Evolutionary conservation across 2,329 filamentous ascomycete species (phyloP), one percentile per base, ranked within the genome.

Genomic region (Chaetomium olivaceum): DNA sequence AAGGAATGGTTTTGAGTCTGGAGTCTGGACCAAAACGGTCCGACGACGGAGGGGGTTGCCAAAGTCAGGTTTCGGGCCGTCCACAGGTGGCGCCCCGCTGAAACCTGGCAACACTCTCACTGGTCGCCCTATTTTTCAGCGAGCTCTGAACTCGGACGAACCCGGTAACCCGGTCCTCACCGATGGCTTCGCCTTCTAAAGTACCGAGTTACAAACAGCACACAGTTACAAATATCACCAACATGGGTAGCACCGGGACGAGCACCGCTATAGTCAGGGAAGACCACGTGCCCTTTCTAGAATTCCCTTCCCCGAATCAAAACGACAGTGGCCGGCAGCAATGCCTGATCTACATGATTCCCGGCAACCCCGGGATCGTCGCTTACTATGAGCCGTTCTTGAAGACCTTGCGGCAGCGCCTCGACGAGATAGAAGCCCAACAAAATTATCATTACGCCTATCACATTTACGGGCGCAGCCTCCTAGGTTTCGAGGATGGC

Each of bases 321-420:
- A 16, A 59, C 16, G 58, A 69, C n/a, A 1, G 9, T 19, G 46
- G 9, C 19, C 66, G 62, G 21, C 59, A 61, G 14, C 63, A 67
- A 60, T 68, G 48, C 36, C 83, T 93, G 58, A 79, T 93, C 70
- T 92, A 87, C 79, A 89, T 91, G 76, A 82, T 94, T 50, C 86
- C 89, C 31, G 91, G 91, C 23, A 94, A 94, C 70, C 91, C 91
- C 5, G 91, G 91, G 5, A 80, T 92, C 21, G 84, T 93, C 59
- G 85, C 83, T 63, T 94, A 91, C 81, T 94, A 94, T 76, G 79
- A 78, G 64, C 81, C 85, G 46, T 94, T 92, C 76, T 80, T 93
- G 12, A 79, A 79, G 0, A 79, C 82, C 16, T 78, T 93, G 2
- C 81, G 86, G 55, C 74, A 77, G 0, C 77, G 86, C 14, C 77